Evolutionary conservation across 345 rosid species (phyloP).

Genomic region (Heritiera littoralis): DNA sequence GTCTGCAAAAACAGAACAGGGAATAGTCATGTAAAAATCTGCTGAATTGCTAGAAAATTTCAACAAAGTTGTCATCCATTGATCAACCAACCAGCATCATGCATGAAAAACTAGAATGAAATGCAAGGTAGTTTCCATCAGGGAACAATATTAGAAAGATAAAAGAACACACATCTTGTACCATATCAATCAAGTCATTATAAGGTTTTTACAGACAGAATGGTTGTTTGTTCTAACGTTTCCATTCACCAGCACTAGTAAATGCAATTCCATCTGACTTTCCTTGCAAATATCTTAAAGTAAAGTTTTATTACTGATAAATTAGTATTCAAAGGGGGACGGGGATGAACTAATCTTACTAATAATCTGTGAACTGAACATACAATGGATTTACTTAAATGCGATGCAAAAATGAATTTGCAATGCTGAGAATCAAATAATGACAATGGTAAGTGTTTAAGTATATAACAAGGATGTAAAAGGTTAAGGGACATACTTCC

Average conservation of each 20-base stretch:
- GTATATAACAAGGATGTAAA: not conserved
- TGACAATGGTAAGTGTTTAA: not conserved
- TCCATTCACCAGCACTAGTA: not conserved
- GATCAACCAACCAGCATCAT: not conserved
- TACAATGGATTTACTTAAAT: not conserved
- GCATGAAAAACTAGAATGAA: not conserved
- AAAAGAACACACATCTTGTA: not conserved
- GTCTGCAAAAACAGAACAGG: conserved; percentile 38
- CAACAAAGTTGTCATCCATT: not conserved
- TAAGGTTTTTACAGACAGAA: not conserved
- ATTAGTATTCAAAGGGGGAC: not conserved
- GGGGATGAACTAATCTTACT: not conserved
- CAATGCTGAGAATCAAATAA: not conserved
- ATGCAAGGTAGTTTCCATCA: not conserved
- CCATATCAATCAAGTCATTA: not conserved
- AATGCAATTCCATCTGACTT: not conserved
- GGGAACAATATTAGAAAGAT: not conserved
- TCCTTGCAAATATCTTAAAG: not conserved
- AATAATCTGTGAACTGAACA: not conserved
- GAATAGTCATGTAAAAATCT: not conserved
- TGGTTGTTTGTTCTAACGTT: not conserved
- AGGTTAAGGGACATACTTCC: conserved; percentile 55
- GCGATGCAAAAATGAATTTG: not conserved
- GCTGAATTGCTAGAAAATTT: not conserved
- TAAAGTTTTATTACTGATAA: not conserved